Evolutionary conservation across 192 early-diverging fungal genomes (phyloP), one percentile per base, ranked within the genome.

Genomic region (Podila epicladia): DNA sequence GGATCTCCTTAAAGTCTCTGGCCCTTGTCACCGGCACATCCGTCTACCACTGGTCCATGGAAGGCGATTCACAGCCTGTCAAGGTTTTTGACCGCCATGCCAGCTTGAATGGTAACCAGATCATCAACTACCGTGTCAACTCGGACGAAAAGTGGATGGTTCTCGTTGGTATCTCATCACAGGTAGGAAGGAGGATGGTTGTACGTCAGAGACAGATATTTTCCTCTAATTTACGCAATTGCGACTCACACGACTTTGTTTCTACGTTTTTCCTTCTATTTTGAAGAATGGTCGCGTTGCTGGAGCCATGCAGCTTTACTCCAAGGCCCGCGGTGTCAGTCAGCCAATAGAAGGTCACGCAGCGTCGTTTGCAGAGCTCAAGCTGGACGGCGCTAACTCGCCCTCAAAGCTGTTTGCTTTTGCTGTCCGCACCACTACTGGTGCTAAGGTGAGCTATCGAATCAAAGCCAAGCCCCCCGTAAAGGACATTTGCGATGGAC

Each of bases 31-130:
- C 97, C 26, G 91, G 93, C 33, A 92, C 86, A 2, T 80, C 93
- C 22, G 97, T 98, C 13, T 97, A 94, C 87, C 98, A 98, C 85
- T 99, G 98, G 98, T 93, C 95, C 53, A 95, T 98, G 63, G 97
- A 98, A 73, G 96, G 94, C 38, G 93, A 97, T 26, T 88, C 92
- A 35, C 79, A 85, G 37, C 97, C 97, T 8, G 75, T 83, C 35
- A 97, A 98, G 85, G 89, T 97, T 82, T 99, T 99, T 90, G 98
- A 98, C 64, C 90, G 97, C 29, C 93, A 98, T 77, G 82, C 88
- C 19, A 95, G 78, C 71, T 88, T 99, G 59, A 87, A 72, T 51
- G 94, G 93, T 67, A 88, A 92, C 59, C 98, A 99, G 85, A 97
- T 99, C 73, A 98, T 99, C 84, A 96, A 97, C 88, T 98, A 98